These are phyloP conservation scores for Maudiozyma turicensis DNA, from an alignment of 805 yeast genomes.

Conservation along the genomic window DNA sequence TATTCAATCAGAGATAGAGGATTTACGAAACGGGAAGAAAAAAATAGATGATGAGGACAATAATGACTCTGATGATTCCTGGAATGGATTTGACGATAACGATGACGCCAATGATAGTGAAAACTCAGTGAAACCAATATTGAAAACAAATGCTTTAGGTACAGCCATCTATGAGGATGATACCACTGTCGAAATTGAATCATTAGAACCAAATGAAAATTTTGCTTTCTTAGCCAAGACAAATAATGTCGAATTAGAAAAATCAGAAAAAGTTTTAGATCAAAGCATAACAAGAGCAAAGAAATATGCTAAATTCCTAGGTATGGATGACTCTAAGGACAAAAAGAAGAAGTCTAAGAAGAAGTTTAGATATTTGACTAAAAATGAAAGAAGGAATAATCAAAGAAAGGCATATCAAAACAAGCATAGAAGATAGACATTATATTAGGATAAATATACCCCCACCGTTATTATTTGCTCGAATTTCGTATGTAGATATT, in stretches of 20 bases:
- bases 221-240: conserved; percentile 55
- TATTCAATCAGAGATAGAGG: conserved; percentile 17
- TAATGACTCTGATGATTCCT: conserved; percentile 23
- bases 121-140: conserved; percentile 23
- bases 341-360: conserved; percentile 33
- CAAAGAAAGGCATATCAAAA: conserved; percentile 38
- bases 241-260: conserved; percentile 61
- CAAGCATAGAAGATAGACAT: conserved; percentile 24
- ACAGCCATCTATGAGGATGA: conserved; percentile 28
- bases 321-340: conserved; percentile 36
- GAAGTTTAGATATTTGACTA: conserved; percentile 83
- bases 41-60: conserved; percentile 7
- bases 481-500: no score
- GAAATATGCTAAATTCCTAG: conserved; percentile 65
- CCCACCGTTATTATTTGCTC: no score
- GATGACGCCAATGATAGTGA: conserved; percentile 18
- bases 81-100: conserved; percentile 32
- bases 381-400: conserved; percentile 59
- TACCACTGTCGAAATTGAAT: conserved; percentile 40
- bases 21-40: conserved; percentile 9
- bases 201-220: conserved; percentile 37
- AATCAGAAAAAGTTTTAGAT: conserved; percentile 60
- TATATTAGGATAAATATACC: background rate
- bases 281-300: conserved; percentile 71
- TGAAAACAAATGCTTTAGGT: conserved; percentile 18